Conservation (phyloP, 169 alveolate species). For the Cyclospora cayetanensis region DNA sequence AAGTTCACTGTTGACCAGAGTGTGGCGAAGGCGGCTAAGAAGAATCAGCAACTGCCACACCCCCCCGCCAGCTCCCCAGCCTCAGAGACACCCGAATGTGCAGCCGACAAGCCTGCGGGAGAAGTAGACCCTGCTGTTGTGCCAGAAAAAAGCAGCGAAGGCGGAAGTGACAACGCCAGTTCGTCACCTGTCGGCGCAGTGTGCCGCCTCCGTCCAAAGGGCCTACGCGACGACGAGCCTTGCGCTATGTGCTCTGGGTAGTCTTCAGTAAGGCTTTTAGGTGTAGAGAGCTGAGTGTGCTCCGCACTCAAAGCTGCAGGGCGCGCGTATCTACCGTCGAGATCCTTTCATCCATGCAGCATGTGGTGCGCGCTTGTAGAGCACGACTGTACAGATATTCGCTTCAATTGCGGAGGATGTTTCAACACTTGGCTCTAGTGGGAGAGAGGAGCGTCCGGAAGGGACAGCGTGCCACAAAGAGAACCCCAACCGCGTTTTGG, state of each 20-base stretch:
- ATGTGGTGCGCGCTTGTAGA: too few species aligned
- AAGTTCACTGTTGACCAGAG: conserved; percentile 96
- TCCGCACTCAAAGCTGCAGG: too few species aligned
- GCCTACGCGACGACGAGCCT: conserved; percentile 3
- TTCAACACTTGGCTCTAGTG: too few species aligned
- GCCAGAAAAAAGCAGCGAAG: background rate
- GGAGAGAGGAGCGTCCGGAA: too few species aligned
- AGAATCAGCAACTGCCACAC: background rate
- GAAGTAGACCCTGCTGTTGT: background rate
- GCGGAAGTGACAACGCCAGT: background rate
- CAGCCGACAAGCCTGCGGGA: background rate
- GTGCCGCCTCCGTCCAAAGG: conserved; percentile 2
- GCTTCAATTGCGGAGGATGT: too few species aligned
- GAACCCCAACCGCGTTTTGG: too few species aligned
- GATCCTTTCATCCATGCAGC: too few species aligned
- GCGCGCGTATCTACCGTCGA: too few species aligned
- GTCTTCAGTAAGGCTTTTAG: background rate
- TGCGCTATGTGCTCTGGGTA: conserved; percentile 54
- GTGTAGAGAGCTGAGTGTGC: too few species aligned
- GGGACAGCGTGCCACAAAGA: too few species aligned
- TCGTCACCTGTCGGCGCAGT: background rate
- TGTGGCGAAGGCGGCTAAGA: background rate
- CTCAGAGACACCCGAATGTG: background rate
- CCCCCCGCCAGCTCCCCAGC: background rate
- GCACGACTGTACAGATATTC: too few species aligned